A percentile compares a stretch with the other conserved stretches of the same genome.
These are phyloP conservation scores for Sporothrix phasma DNA, from an alignment of 2,329 filamentous ascomycete species.

Conservation along the genomic window DNA sequence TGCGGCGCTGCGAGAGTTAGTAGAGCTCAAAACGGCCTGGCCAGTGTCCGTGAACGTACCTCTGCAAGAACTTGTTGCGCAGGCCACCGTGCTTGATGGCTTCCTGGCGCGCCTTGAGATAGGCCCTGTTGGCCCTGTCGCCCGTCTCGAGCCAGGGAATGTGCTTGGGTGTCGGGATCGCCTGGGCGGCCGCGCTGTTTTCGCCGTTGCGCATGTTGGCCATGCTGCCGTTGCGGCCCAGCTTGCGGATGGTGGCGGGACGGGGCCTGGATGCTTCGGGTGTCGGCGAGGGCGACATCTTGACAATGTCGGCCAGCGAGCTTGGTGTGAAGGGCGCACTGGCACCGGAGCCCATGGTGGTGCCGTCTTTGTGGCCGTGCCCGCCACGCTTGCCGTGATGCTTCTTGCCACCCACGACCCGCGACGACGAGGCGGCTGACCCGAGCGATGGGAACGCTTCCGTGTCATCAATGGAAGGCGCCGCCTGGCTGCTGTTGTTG, in stretches of 20 bases:
- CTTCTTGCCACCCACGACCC: constrained; percentile 68
- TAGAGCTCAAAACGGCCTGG: neutral
- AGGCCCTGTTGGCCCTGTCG: constrained; percentile 80
- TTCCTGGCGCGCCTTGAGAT: constrained; percentile 88
- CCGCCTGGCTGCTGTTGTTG: constrained; percentile 39
- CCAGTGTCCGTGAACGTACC: constrained; percentile 37
- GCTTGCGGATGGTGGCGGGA: constrained; percentile 49
- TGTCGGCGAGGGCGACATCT: constrained; percentile 82
- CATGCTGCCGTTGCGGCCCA: constrained; percentile 54
- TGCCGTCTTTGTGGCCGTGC: constrained; percentile 66
- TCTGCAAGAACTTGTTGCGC: constrained; percentile 93
- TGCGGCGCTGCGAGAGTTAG: constrained; percentile 49
- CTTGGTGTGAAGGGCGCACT: constrained; percentile 43
- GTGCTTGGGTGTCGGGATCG: constrained; percentile 79
- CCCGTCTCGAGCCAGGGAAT: constrained; percentile 97
- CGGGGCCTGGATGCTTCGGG: constrained; percentile 38
- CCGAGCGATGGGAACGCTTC: constrained; percentile 90
- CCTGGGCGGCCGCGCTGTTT: constrained; percentile 69
- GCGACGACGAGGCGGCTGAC: constrained; percentile 52
- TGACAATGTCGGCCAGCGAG: constrained; percentile 86
- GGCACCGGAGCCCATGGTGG: constrained; percentile 21
- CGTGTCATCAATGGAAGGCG: constrained; percentile 79
- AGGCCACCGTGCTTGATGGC: constrained; percentile 95
- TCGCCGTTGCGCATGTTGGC: constrained; percentile 58
- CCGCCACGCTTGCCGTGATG: constrained; percentile 86